A percentile compares a stretch with the other conserved stretches of the same genome.
Evolutionary conservation across 2,329 filamentous ascomycete species (phyloP).

Genomic region (Aplosporella prunicola): DNA sequence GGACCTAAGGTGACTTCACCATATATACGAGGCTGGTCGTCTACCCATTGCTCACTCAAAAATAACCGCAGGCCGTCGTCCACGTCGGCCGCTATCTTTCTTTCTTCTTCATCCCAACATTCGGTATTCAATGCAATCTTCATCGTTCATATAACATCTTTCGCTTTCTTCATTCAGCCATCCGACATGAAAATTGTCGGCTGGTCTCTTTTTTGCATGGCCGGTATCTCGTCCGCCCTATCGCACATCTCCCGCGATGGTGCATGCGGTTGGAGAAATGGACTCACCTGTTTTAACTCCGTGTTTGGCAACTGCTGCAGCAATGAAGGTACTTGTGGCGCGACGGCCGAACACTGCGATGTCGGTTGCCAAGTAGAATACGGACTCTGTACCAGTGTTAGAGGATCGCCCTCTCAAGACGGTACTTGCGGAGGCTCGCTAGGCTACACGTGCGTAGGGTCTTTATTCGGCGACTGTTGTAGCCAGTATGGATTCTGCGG

Average conservation of each 20-base stretch:
- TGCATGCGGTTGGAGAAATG: slow-evolving; percentile 15
- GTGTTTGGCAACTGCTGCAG: slow-evolving; percentile 18
- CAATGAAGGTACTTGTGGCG: slow-evolving; percentile 15
- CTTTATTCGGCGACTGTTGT: slow-evolving; percentile 17
- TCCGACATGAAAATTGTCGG: slow-evolving; percentile 5
- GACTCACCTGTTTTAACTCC: slow-evolving; percentile 15
- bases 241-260: slow-evolving; percentile 15
- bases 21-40: slow-evolving; percentile 1
- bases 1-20: background rate
- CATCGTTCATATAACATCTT: background rate
- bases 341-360: slow-evolving; percentile 15
- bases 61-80: background rate
- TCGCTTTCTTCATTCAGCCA: slow-evolving; percentile 1
- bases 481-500: slow-evolving; percentile 14
- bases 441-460: slow-evolving; percentile 18
- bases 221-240: slow-evolving; percentile 4
- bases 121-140: background rate
- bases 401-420: slow-evolving; percentile 2
- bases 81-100: background rate
- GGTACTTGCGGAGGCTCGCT: slow-evolving; percentile 16
- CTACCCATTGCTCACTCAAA: background rate
- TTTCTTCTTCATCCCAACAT: background rate
- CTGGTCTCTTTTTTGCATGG: slow-evolving; percentile 8
- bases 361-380: slow-evolving; percentile 16
- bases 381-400: slow-evolving; percentile 15